Base-by-base conservation (phyloP, 495 filamentous ascomycete genomes). In the Zalerion maritima region DNA sequence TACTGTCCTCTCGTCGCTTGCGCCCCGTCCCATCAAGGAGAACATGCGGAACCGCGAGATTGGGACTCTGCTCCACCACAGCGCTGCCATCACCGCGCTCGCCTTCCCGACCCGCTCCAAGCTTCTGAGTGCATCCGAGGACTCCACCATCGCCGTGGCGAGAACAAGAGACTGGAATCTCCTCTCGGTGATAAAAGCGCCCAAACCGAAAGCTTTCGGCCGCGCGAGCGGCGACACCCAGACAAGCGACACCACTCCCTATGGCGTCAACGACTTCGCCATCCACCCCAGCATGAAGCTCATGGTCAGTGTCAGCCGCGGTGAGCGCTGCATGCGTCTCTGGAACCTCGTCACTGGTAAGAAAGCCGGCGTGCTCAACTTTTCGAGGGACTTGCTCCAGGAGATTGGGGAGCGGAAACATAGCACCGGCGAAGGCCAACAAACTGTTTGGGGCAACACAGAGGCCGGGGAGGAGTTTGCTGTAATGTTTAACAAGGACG, bases 341-440 rank as follows among this genome's bases (percentile, higher is more conserved):
- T 99, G 89, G 89, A 96, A 99, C 43, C 46, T 99, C 28, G 82
- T 94, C 42, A 96, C 89, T 16, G 91, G 86, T 3, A 91, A 84
- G 62, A 94, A 92, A 52, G 83, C 83, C 11, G 81, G 84, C 11
- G 86, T 93, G 25, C 52, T 96, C 42, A 87, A 78, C 44, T 94
- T 96, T 41, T 67, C 60, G 37, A 60, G 64, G 34, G 68, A 74
- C 1, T 58, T 79, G 35, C 52, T 93, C 32, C 55, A 62, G 25
- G 67, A 75, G 36, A 66, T 78, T 20, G 81, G 78, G 10, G 85
- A 92, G 55, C 66, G 71, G n/a, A 72, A 64, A 47, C 74, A 70
- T 53, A 71, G 71, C 22, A 71, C 69, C 32, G 85, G 86, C 6
- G 89, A 96, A 49, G 86, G 84, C n/a, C 60, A 73, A 24, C 71